phyloP scores from a whole-genome alignment of 345 rosid genomes.

The Gossypium mustelinum region DNA sequence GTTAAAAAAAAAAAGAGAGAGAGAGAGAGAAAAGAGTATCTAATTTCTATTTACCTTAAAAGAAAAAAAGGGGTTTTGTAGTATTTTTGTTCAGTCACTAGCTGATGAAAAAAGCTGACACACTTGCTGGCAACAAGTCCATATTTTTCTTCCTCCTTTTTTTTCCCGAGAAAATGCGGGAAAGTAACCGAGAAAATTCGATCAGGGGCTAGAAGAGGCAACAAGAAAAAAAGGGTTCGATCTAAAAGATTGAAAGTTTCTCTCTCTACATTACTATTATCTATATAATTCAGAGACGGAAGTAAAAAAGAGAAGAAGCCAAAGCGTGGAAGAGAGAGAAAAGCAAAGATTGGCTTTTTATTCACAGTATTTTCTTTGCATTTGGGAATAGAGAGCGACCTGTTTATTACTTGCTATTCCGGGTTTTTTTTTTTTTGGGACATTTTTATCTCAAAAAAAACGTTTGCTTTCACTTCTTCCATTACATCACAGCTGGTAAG shows the following conservation, averaged over 20 bases:
- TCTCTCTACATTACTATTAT: not conserved
- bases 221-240: not conserved
- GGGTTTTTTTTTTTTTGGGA: not conserved
- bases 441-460: not conserved
- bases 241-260: not conserved
- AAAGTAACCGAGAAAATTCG: conserved; percentile 17
- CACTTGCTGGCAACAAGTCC: conserved; percentile 32
- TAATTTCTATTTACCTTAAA: conserved; percentile 32
- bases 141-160: conserved; percentile 15
- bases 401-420: not conserved
- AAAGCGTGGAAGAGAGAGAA: conserved; percentile 19
- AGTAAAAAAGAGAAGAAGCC: not conserved
- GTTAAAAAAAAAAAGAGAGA: conserved; percentile 25
- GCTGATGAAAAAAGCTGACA: conserved; percentile 37
- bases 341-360: conserved; percentile 18
- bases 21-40: conserved; percentile 20
- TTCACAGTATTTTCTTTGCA: not conserved
- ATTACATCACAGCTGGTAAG: not conserved
- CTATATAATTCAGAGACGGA: not conserved
- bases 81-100: conserved; percentile 26
- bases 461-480: not conserved
- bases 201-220: conserved; percentile 2
- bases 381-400: not conserved
- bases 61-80: conserved; percentile 9
- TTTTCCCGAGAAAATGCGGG: conserved; percentile 22